A percentile compares a stretch with the other conserved stretches of the same genome.
phyloP scores from a whole-genome alignment of 2,329 filamentous ascomycete genomes.

The Calonectria montana region DNA sequence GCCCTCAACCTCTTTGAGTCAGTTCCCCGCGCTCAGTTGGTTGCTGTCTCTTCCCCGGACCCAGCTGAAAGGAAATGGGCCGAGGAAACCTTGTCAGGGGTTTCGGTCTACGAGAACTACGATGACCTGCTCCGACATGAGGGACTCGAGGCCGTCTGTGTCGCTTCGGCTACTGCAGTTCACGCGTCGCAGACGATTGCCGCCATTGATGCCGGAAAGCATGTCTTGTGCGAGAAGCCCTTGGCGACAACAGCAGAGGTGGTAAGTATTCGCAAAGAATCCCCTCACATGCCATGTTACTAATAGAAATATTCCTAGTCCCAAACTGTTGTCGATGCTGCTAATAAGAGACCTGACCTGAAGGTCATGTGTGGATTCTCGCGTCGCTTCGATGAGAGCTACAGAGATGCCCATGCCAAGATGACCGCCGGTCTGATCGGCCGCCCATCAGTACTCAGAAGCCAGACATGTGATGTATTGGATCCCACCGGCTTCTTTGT shows the following conservation, averaged over 20 bases:
- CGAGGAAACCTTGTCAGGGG: conserved; percentile 54
- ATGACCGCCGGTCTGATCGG: conserved; percentile 68
- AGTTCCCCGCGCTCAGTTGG: conserved; percentile 59
- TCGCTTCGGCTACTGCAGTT: conserved; percentile 59
- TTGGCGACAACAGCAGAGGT: conserved; percentile 60
- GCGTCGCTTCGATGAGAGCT: conserved; percentile 69
- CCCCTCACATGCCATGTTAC: too few species aligned
- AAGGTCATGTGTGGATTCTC: conserved; percentile 65
- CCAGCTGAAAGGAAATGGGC: conserved; percentile 57
- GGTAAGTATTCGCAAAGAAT: background rate
- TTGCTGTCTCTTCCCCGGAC: conserved; percentile 62
- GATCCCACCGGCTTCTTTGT: conserved; percentile 76
- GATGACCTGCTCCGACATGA: conserved; percentile 56
- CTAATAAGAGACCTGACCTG: conserved; percentile 60
- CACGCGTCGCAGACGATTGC: conserved; percentile 69
- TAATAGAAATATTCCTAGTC: background rate
- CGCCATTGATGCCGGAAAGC: conserved; percentile 64
- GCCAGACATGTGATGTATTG: conserved; percentile 75
- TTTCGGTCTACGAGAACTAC: conserved; percentile 57
- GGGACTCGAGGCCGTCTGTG: conserved; percentile 55
- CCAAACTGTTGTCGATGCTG: conserved; percentile 22
- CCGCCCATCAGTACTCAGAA: conserved; percentile 68
- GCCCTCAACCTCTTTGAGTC: conserved; percentile 59
- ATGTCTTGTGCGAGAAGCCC: conserved; percentile 71
- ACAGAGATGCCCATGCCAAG: conserved; percentile 68